Base-by-base conservation (phyloP, 176 grass and related monocot genomes). In the Metroxylon sagu region DNA sequence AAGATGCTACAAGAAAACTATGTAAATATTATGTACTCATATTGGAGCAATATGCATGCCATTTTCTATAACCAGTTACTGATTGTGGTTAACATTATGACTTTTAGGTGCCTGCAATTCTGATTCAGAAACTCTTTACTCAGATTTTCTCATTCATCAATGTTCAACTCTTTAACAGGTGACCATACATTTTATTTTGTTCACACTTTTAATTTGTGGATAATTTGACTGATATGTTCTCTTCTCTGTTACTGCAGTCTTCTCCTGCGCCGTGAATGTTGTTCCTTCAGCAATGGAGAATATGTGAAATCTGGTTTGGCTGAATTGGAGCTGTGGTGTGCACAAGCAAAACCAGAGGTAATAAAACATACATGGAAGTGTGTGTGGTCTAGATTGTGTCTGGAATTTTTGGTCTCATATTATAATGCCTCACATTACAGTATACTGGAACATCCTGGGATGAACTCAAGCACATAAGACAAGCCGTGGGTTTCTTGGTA, bases 101-200 rank as follows among this genome's bases (percentile, higher is more conserved):
- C 59, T 82, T 87, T 62, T 66, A 97, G 92, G 74, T 97, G 27
- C 87, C 92, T 18, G 51, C 56, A 77, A 52, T 91, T 80, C 74
- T 97, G 67, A 85, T 88, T 56, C 73, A 79, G 66, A 97, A 91
- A 79, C 73, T 97, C 58, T 85, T 88, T 81, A 81, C 65, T 54
- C 93, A 85, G 64, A 79, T 91, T 77, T 97, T 97, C 81, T 83
- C 87, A 57, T 97, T 90, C 80, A 97, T 97, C 76, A 91, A 97
- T 56, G 62, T 78, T 53, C 93, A 97, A 83, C 87, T 97, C 67
- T 91, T 97, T 67, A 97, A 97, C 66, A 97, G 87, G 93, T 77
- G 57, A 49, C 16, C 58, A 4, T 18, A 18, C 26, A 7, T 66
- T 29, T 66, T 65, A 52, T 2, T 65, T 8, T 68, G 7, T 59